Percentiles rank a stretch among this genome's conserved stretches.
phyloP scores from a whole-genome alignment of 164 flowering plant species.

The Vitis rotundifolia region DNA sequence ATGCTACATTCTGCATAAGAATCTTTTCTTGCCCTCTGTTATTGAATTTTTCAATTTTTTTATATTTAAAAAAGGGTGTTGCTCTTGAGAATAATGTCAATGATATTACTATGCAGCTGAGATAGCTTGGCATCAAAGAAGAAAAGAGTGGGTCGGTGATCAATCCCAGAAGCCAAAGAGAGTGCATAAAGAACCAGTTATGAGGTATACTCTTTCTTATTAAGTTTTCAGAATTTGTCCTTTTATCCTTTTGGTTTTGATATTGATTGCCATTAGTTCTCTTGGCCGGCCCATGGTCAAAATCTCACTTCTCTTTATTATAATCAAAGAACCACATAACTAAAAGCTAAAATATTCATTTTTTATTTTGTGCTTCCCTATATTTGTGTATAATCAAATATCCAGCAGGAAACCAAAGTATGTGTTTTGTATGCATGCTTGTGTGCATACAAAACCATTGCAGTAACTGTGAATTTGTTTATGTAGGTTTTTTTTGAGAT shows the following conservation, averaged over 20 bases:
- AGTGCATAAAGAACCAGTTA: slow-evolving; percentile 37
- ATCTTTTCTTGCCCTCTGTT: too few species aligned
- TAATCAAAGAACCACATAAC: neutral
- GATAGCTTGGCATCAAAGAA: slow-evolving; percentile 50
- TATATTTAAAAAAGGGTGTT: neutral
- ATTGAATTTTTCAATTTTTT: too few species aligned
- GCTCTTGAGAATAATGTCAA: slow-evolving; percentile 8
- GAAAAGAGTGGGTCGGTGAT: slow-evolving; percentile 53
- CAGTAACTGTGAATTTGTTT: neutral
- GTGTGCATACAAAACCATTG: neutral
- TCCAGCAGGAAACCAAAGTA: neutral
- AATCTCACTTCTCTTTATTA: neutral
- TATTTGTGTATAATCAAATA: neutral
- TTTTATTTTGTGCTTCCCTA: neutral
- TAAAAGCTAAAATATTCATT: neutral
- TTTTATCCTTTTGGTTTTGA: neutral
- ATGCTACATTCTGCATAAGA: too few species aligned
- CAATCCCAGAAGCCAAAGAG: slow-evolving; percentile 31
- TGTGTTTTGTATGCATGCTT: neutral
- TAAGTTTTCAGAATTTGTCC: neutral
- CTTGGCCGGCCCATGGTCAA: neutral
- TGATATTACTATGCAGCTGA: slow-evolving; percentile 35
- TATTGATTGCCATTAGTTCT: neutral
- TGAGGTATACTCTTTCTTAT: slow-evolving; percentile 32
- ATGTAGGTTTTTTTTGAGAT: neutral